Conservation (phyloP, 441 rosid species). For the Syzygium syzygioides region DNA sequence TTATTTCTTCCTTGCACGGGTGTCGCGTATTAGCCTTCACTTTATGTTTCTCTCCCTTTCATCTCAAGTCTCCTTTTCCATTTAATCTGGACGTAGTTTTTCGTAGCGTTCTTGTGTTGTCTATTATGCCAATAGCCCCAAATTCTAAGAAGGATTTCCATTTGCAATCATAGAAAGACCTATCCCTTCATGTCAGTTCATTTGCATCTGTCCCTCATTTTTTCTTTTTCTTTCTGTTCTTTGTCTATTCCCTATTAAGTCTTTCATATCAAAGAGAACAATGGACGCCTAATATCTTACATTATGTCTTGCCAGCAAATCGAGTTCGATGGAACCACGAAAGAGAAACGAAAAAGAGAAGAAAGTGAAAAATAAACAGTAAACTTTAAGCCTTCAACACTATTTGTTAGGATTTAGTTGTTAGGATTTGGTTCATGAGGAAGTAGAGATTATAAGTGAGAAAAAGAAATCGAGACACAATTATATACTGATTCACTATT, state of each 20-base stretch:
- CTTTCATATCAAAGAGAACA: not conserved
- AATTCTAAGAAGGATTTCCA: not conserved
- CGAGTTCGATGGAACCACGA: not conserved
- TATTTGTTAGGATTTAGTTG: too few species aligned
- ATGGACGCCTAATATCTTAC: not conserved
- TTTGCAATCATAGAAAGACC: not conserved
- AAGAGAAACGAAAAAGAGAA: not conserved
- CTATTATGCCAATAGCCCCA: not conserved
- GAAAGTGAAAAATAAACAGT: not conserved
- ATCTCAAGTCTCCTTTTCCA: not conserved
- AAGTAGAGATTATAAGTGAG: too few species aligned
- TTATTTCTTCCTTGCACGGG: not conserved
- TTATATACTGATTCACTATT: too few species aligned
- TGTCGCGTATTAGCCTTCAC: not conserved
- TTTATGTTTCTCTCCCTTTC: not conserved
- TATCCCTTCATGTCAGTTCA: not conserved
- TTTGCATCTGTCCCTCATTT: not conserved
- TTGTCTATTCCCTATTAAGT: not conserved
- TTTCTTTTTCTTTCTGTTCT: not conserved
- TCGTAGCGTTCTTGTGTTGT: not conserved
- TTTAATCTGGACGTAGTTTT: not conserved
- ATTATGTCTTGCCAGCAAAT: not conserved
- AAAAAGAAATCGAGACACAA: too few species aligned
- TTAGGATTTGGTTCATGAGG: too few species aligned
- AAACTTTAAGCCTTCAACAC: not conserved